Percentiles rank a stretch among this genome's conserved stretches.
These are phyloP conservation scores for Alloteropsis semialata DNA, from an alignment of 176 grass and related monocot genomes.

Conservation along the genomic window DNA sequence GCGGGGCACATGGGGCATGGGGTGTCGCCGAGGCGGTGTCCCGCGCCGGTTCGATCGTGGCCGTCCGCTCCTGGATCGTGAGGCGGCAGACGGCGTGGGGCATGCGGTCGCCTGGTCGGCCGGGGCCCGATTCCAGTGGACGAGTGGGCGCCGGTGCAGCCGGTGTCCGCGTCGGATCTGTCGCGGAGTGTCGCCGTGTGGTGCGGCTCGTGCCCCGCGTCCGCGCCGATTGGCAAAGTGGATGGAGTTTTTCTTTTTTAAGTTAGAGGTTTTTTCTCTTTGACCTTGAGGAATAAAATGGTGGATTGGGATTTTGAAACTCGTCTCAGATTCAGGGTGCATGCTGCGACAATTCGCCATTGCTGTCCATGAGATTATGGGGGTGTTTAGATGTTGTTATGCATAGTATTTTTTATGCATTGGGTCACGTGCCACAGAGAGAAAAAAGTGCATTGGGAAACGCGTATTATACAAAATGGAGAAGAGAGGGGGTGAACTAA, in stretches of 20 bases:
- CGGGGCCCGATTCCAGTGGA: background rate
- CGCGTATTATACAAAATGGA: too few species aligned
- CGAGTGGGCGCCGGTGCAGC: background rate
- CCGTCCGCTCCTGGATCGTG: background rate
- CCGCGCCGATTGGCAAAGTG: background rate
- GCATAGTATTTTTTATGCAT: too few species aligned
- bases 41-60: background rate
- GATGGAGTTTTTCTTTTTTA: too few species aligned
- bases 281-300: too few species aligned
- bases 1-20: constrained; percentile 24
- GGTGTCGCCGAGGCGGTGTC: background rate
- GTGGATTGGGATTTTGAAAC: background rate
- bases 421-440: too few species aligned
- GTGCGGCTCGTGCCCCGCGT: background rate
- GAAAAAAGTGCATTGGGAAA: too few species aligned
- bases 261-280: too few species aligned
- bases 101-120: background rate
- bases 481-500: too few species aligned
- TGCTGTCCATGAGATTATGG: background rate
- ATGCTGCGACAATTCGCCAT: background rate
- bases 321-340: too few species aligned
- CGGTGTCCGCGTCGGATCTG: background rate
- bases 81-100: background rate
- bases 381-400: too few species aligned
- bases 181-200: background rate